phyloP scores from a whole-genome alignment of 345 rosid species.

The Pistacia vera region DNA sequence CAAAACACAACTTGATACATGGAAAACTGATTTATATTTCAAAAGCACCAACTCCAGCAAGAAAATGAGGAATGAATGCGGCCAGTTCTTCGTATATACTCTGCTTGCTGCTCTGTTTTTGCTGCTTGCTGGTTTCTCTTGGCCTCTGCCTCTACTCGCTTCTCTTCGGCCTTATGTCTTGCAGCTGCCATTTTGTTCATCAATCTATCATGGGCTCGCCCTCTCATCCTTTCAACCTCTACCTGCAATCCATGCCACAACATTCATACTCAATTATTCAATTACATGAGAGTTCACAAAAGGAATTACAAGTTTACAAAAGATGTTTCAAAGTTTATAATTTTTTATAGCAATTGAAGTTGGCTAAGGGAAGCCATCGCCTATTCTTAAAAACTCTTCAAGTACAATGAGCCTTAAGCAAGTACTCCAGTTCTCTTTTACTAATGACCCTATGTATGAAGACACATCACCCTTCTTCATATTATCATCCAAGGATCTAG shows the following conservation, averaged over 20 bases:
- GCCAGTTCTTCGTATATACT: constrained; percentile 74
- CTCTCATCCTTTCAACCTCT: constrained; percentile 84
- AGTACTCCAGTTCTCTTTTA: not conserved
- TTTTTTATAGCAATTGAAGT: not conserved
- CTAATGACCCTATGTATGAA: not conserved
- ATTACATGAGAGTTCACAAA: not conserved
- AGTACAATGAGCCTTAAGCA: not conserved
- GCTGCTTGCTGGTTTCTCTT: constrained; percentile 59
- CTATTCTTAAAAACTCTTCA: not conserved
- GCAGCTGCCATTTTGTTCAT: constrained; percentile 72
- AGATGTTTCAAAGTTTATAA: not conserved
- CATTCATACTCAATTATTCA: not conserved
- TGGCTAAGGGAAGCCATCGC: not conserved
- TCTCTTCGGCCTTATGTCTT: constrained; percentile 77
- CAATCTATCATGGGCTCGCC: constrained; percentile 69
- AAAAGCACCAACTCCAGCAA: constrained; percentile 66
- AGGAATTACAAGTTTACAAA: not conserved
- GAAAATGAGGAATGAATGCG: constrained; percentile 61
- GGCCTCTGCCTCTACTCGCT: constrained; percentile 72
- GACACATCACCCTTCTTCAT: not conserved
- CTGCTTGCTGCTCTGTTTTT: constrained; percentile 71
- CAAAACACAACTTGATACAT: not conserved
- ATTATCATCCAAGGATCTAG: not conserved
- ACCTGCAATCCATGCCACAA: constrained; percentile 43
- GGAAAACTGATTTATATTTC: constrained; percentile 8